phyloP scores from a whole-genome alignment of 495 filamentous ascomycete genomes.

The Antarctomyces pellizariae region DNA sequence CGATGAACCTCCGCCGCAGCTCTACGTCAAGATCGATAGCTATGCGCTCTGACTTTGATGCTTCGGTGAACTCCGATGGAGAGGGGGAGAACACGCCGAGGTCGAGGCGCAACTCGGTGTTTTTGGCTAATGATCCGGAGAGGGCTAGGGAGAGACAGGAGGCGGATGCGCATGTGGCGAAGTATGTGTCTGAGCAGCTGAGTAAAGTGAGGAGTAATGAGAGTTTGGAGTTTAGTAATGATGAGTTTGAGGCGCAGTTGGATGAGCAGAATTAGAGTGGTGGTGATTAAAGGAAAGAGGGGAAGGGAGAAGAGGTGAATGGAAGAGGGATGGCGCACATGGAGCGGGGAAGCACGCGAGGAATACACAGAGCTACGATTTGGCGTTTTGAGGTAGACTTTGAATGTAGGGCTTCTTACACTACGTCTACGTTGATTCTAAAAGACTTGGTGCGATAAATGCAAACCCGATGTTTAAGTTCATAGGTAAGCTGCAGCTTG shows the following conservation, averaged over 20 bases:
- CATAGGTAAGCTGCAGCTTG: too few relatives aligned
- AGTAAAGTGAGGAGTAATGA: conserved; percentile 32
- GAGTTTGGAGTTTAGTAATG: conserved; percentile 27
- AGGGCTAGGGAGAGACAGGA: conserved; percentile 21
- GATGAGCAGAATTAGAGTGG: conserved; percentile 14
- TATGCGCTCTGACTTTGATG: conserved; percentile 56
- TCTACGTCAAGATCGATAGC: conserved; percentile 74
- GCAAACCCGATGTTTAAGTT: too few relatives aligned
- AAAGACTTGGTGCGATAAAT: too few relatives aligned
- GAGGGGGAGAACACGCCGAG: conserved; percentile 14
- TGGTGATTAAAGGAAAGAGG: not conserved
- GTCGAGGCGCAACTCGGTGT: conserved; percentile 10
- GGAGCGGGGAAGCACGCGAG: too few relatives aligned
- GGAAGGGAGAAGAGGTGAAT: not conserved
- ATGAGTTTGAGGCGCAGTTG: conserved; percentile 33
- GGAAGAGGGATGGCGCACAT: conserved; percentile 10
- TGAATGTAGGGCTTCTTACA: too few relatives aligned
- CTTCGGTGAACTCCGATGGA: conserved; percentile 24
- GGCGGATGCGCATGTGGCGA: conserved; percentile 39
- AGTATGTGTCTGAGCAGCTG: conserved; percentile 50
- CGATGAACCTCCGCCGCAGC: conserved; percentile 40
- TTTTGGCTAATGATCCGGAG: conserved; percentile 12
- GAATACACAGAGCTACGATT: too few relatives aligned
- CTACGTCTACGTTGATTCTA: too few relatives aligned
- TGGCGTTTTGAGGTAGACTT: too few relatives aligned